These are phyloP conservation scores for Triticum monococcum DNA, from an alignment of 176 grass and related monocot species.

Conservation along the genomic window DNA sequence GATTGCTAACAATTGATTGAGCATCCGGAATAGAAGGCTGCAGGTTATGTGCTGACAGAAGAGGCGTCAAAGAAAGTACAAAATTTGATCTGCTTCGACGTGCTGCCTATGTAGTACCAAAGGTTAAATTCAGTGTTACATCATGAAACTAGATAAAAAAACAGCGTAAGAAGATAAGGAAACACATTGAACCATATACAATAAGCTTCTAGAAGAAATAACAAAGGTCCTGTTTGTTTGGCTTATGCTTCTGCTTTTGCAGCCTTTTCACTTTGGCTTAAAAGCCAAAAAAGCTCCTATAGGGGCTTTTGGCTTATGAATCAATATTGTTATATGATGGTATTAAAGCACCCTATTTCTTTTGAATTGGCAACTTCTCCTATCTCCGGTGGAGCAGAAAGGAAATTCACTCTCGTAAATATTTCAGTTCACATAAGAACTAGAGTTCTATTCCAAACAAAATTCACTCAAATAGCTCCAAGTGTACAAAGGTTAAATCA, in stretches of 20 bases:
- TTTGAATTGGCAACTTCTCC: neutral
- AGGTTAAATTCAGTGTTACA: constrained; percentile 24
- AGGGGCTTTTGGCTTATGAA: too few species aligned
- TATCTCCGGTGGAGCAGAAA: neutral
- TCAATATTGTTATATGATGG: neutral
- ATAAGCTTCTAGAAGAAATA: constrained; percentile 1
- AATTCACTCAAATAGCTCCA: neutral
- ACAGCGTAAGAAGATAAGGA: constrained; percentile 4
- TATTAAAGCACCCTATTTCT: neutral
- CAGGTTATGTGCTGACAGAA: constrained; percentile 75
- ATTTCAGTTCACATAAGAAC: neutral
- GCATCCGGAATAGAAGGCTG: constrained; percentile 75
- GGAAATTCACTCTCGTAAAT: neutral
- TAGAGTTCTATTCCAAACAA: neutral
- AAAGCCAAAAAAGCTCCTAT: too few species aligned
- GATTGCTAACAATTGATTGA: constrained; percentile 82
- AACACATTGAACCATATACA: neutral
- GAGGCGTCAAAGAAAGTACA: constrained; percentile 72
- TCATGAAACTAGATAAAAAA: constrained; percentile 5
- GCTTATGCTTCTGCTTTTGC: too few species aligned
- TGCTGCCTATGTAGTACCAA: constrained; percentile 60
- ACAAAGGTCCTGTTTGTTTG: neutral
- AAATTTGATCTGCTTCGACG: constrained; percentile 86
- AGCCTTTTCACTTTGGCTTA: too few species aligned
- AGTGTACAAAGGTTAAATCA: neutral